phyloP scores from a whole-genome alignment of 495 filamentous ascomycete genomes.

The Barbatosphaeria neglecta region DNA sequence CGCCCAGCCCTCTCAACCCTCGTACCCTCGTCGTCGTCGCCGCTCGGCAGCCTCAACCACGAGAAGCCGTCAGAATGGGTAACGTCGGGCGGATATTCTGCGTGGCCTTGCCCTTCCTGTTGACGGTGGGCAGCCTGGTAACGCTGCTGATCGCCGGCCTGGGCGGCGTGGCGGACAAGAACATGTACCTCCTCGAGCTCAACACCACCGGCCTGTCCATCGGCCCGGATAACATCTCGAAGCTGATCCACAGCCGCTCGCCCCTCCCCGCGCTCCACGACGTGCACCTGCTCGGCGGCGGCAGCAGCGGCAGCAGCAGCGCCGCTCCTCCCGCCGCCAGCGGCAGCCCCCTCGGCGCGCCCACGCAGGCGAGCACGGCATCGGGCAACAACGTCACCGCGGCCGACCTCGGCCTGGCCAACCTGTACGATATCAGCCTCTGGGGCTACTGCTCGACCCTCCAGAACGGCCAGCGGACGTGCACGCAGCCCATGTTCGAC shows the following conservation, averaged over 20 bases:
- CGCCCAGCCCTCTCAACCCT: no score
- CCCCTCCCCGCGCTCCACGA: slow-evolving; percentile 6
- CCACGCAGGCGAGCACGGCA: no score
- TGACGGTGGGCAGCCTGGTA: slow-evolving; percentile 62
- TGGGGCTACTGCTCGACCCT: slow-evolving; percentile 72
- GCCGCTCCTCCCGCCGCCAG: slow-evolving; percentile 7
- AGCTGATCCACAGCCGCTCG: slow-evolving; percentile 7
- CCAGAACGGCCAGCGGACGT: slow-evolving; percentile 34
- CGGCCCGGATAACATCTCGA: slow-evolving; percentile 11
- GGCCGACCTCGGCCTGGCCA: slow-evolving; percentile 46
- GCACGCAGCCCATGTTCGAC: slow-evolving; percentile 57
- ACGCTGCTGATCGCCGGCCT: slow-evolving; percentile 62
- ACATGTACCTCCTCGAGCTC: slow-evolving; percentile 65
- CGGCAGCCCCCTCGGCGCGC: no score
- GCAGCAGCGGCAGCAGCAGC: not conserved
- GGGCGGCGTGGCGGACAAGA: slow-evolving; percentile 56
- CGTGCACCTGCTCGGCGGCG: slow-evolving; percentile 2
- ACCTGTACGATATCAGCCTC: slow-evolving; percentile 72
- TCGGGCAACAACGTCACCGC: slow-evolving; percentile 32
- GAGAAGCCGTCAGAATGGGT: slow-evolving; percentile 9
- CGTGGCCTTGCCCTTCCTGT: slow-evolving; percentile 66
- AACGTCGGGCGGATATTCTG: slow-evolving; percentile 61
- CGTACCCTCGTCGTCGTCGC: not conserved
- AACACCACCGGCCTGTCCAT: slow-evolving; percentile 38
- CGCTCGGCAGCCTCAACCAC: not conserved